These are phyloP conservation scores for Myxozyma neglecta DNA, from an alignment of 805 yeast genomes.

Conservation along the genomic window DNA sequence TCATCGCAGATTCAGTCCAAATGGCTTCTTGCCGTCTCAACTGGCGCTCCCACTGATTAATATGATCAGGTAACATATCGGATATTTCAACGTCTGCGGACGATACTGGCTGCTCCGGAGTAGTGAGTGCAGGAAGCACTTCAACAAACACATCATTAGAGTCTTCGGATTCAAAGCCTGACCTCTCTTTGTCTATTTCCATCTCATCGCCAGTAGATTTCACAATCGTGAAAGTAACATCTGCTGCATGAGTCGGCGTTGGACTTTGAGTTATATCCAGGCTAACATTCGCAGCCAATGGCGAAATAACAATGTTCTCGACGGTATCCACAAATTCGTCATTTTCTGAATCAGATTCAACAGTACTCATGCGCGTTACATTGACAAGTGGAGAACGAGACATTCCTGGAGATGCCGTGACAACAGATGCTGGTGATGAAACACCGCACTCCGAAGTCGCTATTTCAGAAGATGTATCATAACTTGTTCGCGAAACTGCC, in stretches of 20 bases:
- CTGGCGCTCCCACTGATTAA: constrained; percentile 21
- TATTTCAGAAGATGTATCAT: constrained; percentile 24
- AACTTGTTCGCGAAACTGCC: constrained; percentile 23
- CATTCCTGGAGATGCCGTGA: neutral
- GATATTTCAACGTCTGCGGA: neutral
- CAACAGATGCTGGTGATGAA: neutral
- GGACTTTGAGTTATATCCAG: neutral
- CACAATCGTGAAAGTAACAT: neutral
- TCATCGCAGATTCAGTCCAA: constrained; percentile 14
- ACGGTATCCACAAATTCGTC: constrained; percentile 21
- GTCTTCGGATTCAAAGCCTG: neutral
- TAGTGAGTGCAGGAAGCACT: neutral
- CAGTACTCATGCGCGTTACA: neutral
- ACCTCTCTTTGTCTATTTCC: too few species aligned
- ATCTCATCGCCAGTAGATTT: neutral
- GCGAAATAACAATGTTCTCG: constrained; percentile 5
- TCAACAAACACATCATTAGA: neutral
- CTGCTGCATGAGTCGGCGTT: neutral
- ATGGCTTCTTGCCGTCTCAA: constrained; percentile 14
- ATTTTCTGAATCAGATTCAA: constrained; percentile 11
- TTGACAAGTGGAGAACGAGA: neutral
- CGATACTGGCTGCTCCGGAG: neutral
- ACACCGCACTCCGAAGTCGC: constrained; percentile 6
- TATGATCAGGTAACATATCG: constrained; percentile 15
- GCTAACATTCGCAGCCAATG: neutral